These are phyloP conservation scores for Trichoderma sp. DNA, from an alignment of 2,329 filamentous ascomycete species.

Conservation along the genomic window DNA sequence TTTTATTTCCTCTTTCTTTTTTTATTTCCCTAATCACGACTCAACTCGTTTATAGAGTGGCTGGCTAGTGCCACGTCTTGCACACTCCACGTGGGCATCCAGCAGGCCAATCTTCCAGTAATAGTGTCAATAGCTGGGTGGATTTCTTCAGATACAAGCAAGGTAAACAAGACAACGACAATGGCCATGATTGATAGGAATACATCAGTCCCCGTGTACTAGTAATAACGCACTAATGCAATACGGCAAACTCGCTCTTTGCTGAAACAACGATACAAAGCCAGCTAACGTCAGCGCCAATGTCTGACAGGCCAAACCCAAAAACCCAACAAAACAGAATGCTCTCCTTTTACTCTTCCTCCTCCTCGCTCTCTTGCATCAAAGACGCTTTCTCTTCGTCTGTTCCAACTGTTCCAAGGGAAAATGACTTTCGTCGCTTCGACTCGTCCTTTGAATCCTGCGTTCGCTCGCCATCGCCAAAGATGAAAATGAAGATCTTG, in stretches of 20 bases:
- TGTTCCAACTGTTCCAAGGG: background rate
- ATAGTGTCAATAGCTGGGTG: background rate
- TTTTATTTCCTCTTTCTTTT: background rate
- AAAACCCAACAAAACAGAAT: background rate
- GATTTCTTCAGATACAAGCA: background rate
- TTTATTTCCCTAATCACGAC: background rate
- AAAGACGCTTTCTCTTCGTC: conserved; percentile 15
- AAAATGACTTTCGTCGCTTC: conserved; percentile 8
- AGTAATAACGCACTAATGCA: background rate
- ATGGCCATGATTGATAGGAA: background rate
- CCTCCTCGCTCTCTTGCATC: background rate
- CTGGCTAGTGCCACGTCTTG: background rate
- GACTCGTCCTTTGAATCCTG: conserved; percentile 34
- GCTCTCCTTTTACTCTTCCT: background rate
- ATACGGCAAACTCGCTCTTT: background rate
- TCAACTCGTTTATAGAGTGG: background rate
- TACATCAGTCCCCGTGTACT: background rate
- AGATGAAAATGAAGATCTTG: conserved; percentile 55
- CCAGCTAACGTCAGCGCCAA: background rate
- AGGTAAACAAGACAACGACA: background rate
- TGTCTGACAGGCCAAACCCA: background rate
- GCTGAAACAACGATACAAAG: background rate
- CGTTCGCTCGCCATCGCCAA: conserved; percentile 84
- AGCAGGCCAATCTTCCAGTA: background rate
- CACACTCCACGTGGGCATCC: background rate